A percentile compares a stretch with the other conserved stretches of the same genome.
These are phyloP conservation scores for Pseudocercospora ulei DNA, from an alignment of 2,329 filamentous ascomycete genomes.

Conservation along the genomic window DNA sequence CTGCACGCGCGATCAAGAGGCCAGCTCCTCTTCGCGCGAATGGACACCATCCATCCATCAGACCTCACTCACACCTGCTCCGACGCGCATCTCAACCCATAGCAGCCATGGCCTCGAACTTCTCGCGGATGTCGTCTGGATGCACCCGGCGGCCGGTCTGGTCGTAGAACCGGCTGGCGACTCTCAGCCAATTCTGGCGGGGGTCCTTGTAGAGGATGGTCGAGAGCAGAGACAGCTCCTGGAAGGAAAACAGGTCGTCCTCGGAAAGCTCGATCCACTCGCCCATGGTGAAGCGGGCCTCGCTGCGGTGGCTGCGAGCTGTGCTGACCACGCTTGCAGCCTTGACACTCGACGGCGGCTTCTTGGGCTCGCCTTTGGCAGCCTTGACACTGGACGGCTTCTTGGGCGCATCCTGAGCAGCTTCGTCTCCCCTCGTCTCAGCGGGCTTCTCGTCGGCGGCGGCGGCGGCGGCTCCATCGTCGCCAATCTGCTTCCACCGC, in stretches of 20 bases:
- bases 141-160: slow-evolving; percentile 42
- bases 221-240: slow-evolving; percentile 39
- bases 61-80: too few relatives aligned
- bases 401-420: slow-evolving; percentile 9
- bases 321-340: slow-evolving; percentile 13
- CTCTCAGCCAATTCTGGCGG: slow-evolving; percentile 39
- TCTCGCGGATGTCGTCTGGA: slow-evolving; percentile 39
- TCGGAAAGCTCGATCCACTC: slow-evolving; percentile 31
- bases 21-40: neutral
- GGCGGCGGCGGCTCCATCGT: slow-evolving; percentile 5
- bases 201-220: slow-evolving; percentile 36
- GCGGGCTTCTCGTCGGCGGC: slow-evolving; percentile 13
- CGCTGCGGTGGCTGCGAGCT: slow-evolving; percentile 15
- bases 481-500: slow-evolving; percentile 12
- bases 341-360: slow-evolving; percentile 14
- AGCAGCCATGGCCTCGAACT: slow-evolving; percentile 32
- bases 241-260: slow-evolving; percentile 33
- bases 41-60: neutral
- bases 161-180: slow-evolving; percentile 43
- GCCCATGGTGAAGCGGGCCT: slow-evolving; percentile 28
- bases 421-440: slow-evolving; percentile 12
- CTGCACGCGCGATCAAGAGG: neutral
- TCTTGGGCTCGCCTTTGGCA: too few relatives aligned
- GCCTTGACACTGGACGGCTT: slow-evolving; percentile 10
- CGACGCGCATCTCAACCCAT: slow-evolving; percentile 13